These are phyloP conservation scores for Camellia lanceoleosa DNA, from an alignment of 148 eudicot species.

Conservation along the genomic window DNA sequence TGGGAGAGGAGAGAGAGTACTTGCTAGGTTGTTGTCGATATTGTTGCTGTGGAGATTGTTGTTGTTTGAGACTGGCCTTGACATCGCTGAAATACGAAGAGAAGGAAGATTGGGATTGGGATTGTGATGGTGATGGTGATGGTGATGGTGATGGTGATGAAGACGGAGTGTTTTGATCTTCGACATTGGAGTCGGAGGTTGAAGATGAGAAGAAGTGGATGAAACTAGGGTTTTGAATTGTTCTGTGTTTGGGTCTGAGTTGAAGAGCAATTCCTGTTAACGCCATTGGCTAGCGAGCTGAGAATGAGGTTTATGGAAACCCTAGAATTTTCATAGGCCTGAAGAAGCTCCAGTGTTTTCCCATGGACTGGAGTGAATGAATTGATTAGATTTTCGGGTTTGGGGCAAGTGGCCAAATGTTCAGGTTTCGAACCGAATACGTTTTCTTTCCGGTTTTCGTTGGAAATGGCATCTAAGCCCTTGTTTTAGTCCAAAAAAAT, in stretches of 20 bases:
- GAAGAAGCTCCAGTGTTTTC: neutral
- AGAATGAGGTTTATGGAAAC: conserved; percentile 1
- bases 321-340: neutral
- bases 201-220: conserved; percentile 42
- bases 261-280: conserved; percentile 42
- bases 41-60: conserved; percentile 23
- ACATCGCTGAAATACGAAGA: conserved; percentile 41
- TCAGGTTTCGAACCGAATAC: too few species aligned
- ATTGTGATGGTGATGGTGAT: neutral
- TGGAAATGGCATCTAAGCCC: too few species aligned
- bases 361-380: too few species aligned
- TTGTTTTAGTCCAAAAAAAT: too few species aligned
- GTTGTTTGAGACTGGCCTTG: conserved; percentile 41
- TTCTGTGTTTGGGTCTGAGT: conserved; percentile 27
- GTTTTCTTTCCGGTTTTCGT: too few species aligned
- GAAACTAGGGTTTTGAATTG: conserved; percentile 15
- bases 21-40: conserved; percentile 3
- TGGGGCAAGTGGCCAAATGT: too few species aligned
- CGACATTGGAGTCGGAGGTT: conserved; percentile 13
- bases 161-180: conserved; percentile 11
- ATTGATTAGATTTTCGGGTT: too few species aligned
- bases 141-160: conserved; percentile 16
- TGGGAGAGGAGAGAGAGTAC: neutral
- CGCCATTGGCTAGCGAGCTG: conserved; percentile 42
- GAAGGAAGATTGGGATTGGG: conserved; percentile 24